phyloP scores from a whole-genome alignment of 169 alveolate genomes.

The Ichthyophthirius multifiliis region DNA sequence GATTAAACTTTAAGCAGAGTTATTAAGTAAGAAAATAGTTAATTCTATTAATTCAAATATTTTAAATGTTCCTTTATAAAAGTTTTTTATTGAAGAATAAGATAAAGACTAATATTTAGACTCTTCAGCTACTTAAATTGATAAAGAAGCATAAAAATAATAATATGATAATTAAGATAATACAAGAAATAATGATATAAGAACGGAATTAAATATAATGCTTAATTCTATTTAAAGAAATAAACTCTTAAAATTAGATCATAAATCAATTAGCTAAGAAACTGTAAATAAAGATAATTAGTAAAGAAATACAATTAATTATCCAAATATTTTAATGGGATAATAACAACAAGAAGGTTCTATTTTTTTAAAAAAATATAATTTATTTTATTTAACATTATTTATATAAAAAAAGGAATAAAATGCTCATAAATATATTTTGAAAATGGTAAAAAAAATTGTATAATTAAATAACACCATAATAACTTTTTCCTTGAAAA shows the following conservation, averaged over 20 bases:
- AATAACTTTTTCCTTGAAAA: background rate
- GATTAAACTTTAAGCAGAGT: background rate
- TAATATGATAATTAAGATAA: background rate
- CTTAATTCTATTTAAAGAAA: background rate
- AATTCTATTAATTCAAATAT: background rate
- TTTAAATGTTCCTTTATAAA: background rate
- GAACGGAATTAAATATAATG: background rate
- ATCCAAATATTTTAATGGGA: background rate
- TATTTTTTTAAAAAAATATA: too few species aligned
- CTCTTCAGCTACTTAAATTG: too few species aligned
- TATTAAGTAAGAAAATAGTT: background rate
- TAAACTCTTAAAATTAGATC: background rate
- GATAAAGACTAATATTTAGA: too few species aligned
- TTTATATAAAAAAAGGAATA: background rate
- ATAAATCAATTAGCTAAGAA: background rate
- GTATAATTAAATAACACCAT: background rate
- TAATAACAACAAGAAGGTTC: background rate
- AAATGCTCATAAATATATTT: background rate
- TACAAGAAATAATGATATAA: background rate
- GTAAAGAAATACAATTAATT: too few species aligned
- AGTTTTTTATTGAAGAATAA: background rate
- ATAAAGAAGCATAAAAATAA: background rate
- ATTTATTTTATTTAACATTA: too few species aligned
- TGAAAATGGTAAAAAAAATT: background rate
- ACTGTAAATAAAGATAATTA: too few species aligned